Evolutionary conservation across 2,329 filamentous ascomycete species (phyloP), one percentile per base, ranked within the genome.

Genomic region (Thielaviopsis populi): DNA sequence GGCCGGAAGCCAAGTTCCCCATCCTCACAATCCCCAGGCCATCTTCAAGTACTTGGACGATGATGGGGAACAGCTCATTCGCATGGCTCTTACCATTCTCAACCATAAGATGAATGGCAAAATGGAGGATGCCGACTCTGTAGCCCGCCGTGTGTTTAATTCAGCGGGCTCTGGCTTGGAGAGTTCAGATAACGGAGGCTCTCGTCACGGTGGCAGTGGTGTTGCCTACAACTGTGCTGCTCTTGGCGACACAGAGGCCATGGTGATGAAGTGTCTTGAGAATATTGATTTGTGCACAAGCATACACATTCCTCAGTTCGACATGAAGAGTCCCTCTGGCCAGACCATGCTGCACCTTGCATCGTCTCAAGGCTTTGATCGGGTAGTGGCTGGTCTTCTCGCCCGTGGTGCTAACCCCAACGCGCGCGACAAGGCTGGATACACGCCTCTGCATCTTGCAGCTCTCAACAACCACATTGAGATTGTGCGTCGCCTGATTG

Each of bases 311-410:
- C 82, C 87, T 15, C 81, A 80, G 30, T 82, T 88, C 67, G 88
- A 94, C 70, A 75, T 86, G 61, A 80, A 80, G 68, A 74, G 76
- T 67, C 74, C 81, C 1, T 88, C 83, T 13, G 89, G 89, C 0
- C 88, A 92, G 70, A 90, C 87, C 1, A 86, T 95, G 80, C 80
- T 95, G 67, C 89, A 94, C 70, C 77, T 91, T 67, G 88, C 88
- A 1, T 88, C 85, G 68, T 87, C 87, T 8, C 75, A 91, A 13
- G 89, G 89, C 5, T 81, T 90, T 68, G 82, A 85, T 67, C 82
- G 87, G 58, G 86, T 95, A 67, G 88, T 88, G 60, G 87, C 87
- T 13, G 88, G 85, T 37, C 79, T 95, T 30, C 76, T 95, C 22
- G 87, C 85, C 10, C 82, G 88, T 67, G 88, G 89, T n/a, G 89